Base-by-base conservation (phyloP, 139 green algal genomes). In the Closterium sp. region DNA sequence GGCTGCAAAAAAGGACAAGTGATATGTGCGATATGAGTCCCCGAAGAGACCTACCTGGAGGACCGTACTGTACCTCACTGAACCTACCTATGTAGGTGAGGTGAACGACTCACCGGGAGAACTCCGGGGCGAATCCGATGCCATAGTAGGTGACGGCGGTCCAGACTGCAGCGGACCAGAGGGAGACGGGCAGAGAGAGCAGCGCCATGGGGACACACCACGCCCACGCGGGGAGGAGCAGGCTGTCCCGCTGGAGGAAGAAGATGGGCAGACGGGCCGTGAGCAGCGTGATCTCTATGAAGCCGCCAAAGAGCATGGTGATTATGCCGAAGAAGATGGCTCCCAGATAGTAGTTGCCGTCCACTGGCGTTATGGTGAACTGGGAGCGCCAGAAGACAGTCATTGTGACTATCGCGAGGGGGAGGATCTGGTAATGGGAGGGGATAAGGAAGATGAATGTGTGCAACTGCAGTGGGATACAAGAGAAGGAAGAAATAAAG, bases 181-280 rank as follows among this genome's bases (percentile, higher is more conserved):
- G 79, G 21, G 92, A 94, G 73, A 95, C 94, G 0, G 96, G 96
- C 2, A 98, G 92, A 85, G 95, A 94, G 50, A 96, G 90, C 4
- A 96, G 24, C 22, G 92, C 93, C 1, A 89, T 94, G 22, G 92
- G 92, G 9, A 96, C 45, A 19, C 86, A 62, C 62, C 93, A 98
- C 4, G 90, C 92, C 86, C 88, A 95, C 6, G 96, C 38, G 0
- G 96, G 94, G 89, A 96, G 98, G 92, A 98, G 97, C 86, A 94
- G 79, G 88, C 95, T 95, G 92, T 97, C 93, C 9, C 96, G 92
- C 88, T 98, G 97, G 95, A 98, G 98, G 95, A 95, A 98, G 92
- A 97, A 98, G n/a, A 98, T 89, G 34, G 70, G 87, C 32, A 94
- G 87, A 31, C 90, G 90, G 0, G 29, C 21, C 30, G 91, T 87